These are phyloP conservation scores for Thelonectria rubi DNA, from an alignment of 2,329 filamentous ascomycete genomes.

Conservation along the genomic window DNA sequence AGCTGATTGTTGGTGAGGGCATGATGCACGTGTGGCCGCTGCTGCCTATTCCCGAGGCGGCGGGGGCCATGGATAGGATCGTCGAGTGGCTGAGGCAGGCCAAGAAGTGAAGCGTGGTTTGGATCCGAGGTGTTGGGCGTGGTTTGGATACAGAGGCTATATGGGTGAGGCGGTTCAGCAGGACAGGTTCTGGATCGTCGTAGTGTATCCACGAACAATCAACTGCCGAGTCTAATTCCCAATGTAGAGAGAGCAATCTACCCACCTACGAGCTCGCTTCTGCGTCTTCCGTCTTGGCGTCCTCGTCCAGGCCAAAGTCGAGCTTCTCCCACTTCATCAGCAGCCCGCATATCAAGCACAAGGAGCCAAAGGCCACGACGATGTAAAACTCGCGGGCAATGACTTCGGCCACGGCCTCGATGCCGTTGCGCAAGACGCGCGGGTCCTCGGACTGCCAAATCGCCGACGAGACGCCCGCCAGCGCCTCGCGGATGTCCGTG, in stretches of 20 bases:
- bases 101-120: conserved; percentile 15
- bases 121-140: conserved; percentile 22
- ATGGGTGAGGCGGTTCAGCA: neutral
- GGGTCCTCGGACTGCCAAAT: conserved; percentile 19
- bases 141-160: neutral
- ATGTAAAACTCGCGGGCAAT: conserved; percentile 23
- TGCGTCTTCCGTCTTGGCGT: conserved; percentile 1
- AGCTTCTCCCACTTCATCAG: conserved; percentile 26
- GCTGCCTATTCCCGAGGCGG: conserved; percentile 43
- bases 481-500: conserved; percentile 22
- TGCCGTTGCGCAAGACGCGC: conserved; percentile 4
- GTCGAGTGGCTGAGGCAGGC: conserved; percentile 39
- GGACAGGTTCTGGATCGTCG: conserved; percentile 1
- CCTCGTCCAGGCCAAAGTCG: conserved; percentile 15
- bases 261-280: neutral
- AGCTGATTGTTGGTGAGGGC: conserved; percentile 42
- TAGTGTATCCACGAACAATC: conserved; percentile 10
- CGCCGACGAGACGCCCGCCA: conserved; percentile 22
- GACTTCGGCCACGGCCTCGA: conserved; percentile 21
- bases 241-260: neutral
- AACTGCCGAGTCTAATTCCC: too few species aligned
- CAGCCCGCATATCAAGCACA: conserved; percentile 20
- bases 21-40: conserved; percentile 48
- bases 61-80: conserved; percentile 40
- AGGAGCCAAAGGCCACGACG: conserved; percentile 9